These are phyloP conservation scores for Podospora sp. DNA, from an alignment of 495 filamentous ascomycete species.

Conservation along the genomic window DNA sequence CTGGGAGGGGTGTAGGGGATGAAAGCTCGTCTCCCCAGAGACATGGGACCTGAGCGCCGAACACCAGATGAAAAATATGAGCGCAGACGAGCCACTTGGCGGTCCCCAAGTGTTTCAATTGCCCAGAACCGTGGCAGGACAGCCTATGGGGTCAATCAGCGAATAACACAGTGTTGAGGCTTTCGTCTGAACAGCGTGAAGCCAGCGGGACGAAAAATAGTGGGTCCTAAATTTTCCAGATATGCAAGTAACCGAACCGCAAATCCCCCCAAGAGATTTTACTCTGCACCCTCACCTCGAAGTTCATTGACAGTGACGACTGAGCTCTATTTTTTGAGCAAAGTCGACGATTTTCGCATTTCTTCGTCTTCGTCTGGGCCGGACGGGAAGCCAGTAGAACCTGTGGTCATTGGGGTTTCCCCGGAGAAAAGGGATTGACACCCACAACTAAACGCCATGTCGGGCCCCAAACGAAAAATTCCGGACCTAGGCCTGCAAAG, in stretches of 20 bases:
- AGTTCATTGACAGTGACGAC: not conserved
- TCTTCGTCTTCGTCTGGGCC: not conserved
- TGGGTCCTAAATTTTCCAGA: not conserved
- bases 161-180: not conserved
- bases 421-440: too few relatives aligned
- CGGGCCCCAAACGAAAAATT: slow-evolving; percentile 37
- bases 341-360: not conserved
- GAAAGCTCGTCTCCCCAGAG: not conserved
- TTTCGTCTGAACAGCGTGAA: not conserved
- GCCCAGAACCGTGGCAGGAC: not conserved
- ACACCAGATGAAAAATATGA: not conserved
- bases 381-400: too few relatives aligned
- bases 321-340: not conserved
- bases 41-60: not conserved
- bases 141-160: not conserved
- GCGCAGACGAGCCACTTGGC: not conserved
- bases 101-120: not conserved
- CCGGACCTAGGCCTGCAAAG: slow-evolving; percentile 50
- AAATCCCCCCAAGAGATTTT: slow-evolving; percentile 9
- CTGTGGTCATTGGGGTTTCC: too few relatives aligned
- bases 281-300: not conserved
- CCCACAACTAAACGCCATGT: slow-evolving; percentile 29
- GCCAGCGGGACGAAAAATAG: not conserved
- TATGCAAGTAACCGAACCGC: not conserved
- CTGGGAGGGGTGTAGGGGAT: not conserved